Percentiles rank a stretch among this genome's conserved stretches.
phyloP scores from a whole-genome alignment of 2,329 filamentous ascomycete species.

The Arthrobotrys megalospora region DNA sequence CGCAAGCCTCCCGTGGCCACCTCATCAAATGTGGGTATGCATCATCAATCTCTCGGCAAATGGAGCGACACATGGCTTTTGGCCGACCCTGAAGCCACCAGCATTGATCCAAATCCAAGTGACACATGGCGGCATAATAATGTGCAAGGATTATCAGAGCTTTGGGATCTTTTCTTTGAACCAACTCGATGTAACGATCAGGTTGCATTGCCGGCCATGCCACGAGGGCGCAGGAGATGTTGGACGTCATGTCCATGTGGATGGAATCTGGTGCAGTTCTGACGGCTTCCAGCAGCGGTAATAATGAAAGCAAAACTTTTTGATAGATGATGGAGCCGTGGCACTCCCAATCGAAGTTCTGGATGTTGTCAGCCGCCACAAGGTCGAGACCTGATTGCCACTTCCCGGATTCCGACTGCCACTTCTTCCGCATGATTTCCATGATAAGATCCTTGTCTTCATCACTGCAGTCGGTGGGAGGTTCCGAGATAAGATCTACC shows the following conservation, averaged over 20 bases:
- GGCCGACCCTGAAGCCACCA: conserved; percentile 59
- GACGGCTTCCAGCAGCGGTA: conserved; percentile 53
- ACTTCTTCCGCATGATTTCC: conserved; percentile 39
- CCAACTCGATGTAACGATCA: conserved; percentile 53
- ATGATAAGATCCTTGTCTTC: conserved; percentile 46
- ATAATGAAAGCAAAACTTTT: conserved; percentile 52
- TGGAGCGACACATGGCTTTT: conserved; percentile 51
- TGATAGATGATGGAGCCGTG: conserved; percentile 53
- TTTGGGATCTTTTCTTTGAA: conserved; percentile 53
- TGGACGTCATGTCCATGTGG: conserved; percentile 56
- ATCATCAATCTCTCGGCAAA: conserved; percentile 52
- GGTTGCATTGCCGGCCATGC: conserved; percentile 58
- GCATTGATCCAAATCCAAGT: conserved; percentile 47
- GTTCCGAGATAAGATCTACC: conserved; percentile 24
- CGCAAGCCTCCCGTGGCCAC: conserved; percentile 53
- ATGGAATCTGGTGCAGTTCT: conserved; percentile 47
- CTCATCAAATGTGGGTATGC: conserved; percentile 44
- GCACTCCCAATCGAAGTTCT: conserved; percentile 53
- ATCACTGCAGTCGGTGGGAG: conserved; percentile 43
- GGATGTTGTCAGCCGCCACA: conserved; percentile 43
- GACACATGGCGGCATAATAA: conserved; percentile 59
- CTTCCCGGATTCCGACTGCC: conserved; percentile 19
- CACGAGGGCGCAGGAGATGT: conserved; percentile 56
- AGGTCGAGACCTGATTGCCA: conserved; percentile 28
- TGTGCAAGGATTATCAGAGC: conserved; percentile 56